A percentile compares a stretch with the other conserved stretches of the same genome.
phyloP scores from a whole-genome alignment of 768 basidiomycete genomes.

The Neoboletus subvelutipes region DNA sequence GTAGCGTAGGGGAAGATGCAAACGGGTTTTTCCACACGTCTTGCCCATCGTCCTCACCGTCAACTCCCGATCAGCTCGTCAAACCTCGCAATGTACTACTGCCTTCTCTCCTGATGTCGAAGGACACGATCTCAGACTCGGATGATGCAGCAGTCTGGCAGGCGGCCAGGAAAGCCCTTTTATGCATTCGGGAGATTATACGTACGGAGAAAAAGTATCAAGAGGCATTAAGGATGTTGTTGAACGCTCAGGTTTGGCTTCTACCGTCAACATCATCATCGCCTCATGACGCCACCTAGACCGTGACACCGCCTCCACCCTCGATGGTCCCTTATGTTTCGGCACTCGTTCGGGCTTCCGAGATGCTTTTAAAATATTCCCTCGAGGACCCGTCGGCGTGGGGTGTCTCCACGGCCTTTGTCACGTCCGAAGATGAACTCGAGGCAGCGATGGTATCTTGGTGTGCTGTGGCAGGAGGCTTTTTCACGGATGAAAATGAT shows the following conservation, averaged over 20 bases:
- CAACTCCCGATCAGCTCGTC: background rate
- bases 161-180: constrained; percentile 39
- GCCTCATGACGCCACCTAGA: constrained; percentile 22
- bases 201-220: constrained; percentile 48
- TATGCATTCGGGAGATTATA: constrained; percentile 49
- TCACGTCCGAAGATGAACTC: constrained; percentile 50
- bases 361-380: constrained; percentile 48
- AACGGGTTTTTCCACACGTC: background rate
- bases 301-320: constrained; percentile 46
- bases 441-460: constrained; percentile 58
- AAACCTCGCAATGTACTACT: background rate
- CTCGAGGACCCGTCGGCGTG: constrained; percentile 62
- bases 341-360: constrained; percentile 50
- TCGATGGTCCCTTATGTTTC: constrained; percentile 52
- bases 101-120: constrained; percentile 1
- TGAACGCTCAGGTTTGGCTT: constrained; percentile 35
- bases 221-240: constrained; percentile 36
- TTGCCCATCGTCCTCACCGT: background rate
- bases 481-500: constrained; percentile 36
- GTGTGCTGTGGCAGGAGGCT: constrained; percentile 34
- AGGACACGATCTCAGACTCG: constrained; percentile 6
- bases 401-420: constrained; percentile 62
- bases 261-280: background rate
- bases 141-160: constrained; percentile 36
- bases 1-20: background rate